Evolutionary conservation across 148 eudicot species (phyloP).

Genomic region (Chenopodium formosanum): DNA sequence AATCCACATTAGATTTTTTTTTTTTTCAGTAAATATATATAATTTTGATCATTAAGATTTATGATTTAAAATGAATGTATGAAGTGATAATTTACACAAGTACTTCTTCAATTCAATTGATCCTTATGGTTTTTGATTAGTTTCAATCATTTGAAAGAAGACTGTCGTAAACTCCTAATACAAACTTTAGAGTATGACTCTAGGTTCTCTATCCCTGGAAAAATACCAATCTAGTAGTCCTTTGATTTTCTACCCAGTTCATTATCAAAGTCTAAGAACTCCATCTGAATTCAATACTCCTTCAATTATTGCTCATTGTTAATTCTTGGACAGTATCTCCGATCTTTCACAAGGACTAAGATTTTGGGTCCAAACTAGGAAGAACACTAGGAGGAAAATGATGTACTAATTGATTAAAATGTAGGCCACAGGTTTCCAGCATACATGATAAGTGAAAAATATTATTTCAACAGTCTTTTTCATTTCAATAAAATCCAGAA

Average conservation of each 20-base stretch:
- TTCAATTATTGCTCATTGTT: neutral
- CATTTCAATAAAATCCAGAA: neutral
- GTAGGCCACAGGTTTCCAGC: constrained; percentile 20
- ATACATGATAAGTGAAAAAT: constrained; percentile 16
- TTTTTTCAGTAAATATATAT: neutral
- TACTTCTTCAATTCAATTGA: too few species aligned
- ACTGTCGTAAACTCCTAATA: neutral
- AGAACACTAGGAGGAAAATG: constrained; percentile 7
- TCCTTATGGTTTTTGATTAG: neutral
- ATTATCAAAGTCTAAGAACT: neutral
- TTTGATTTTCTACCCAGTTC: neutral
- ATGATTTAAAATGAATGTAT: neutral
- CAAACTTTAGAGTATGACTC: neutral
- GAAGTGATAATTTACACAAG: neutral
- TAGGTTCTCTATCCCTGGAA: neutral
- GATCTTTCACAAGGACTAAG: neutral
- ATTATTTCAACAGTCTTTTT: constrained; percentile 19
- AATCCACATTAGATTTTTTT: neutral
- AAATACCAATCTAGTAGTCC: too few species aligned
- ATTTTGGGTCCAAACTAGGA: neutral
- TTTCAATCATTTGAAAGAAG: neutral
- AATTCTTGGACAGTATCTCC: neutral
- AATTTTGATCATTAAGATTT: neutral
- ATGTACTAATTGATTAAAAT: neutral
- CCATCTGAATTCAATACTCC: neutral